A percentile compares a stretch with the other conserved stretches of the same genome.
phyloP scores from a whole-genome alignment of 2,329 filamentous ascomycete genomes.

The Onygenales sp. region DNA sequence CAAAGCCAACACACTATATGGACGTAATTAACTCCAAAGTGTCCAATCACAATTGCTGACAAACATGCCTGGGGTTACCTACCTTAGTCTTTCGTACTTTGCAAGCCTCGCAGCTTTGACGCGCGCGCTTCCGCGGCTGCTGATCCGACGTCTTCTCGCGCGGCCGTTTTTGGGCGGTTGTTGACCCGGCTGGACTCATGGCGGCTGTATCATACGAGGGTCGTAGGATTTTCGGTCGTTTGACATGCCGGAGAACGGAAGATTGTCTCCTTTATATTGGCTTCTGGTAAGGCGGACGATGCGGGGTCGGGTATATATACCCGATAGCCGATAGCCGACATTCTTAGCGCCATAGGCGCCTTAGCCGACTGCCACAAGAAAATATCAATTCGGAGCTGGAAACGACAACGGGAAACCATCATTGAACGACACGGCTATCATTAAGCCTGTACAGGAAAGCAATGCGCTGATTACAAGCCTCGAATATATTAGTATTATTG shows the following conservation, averaged over 20 bases:
- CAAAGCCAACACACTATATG: neutral
- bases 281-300: neutral
- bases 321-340: neutral
- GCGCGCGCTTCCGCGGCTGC: neutral
- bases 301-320: neutral
- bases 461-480: no score
- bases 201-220: neutral
- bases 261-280: neutral
- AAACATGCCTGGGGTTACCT: neutral
- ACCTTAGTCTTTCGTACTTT: neutral
- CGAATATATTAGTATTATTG: neutral
- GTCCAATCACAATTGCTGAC: no score
- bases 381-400: no score
- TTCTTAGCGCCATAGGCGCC: neutral
- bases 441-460: no score
- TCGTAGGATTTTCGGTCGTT: neutral
- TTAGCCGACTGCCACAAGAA: no score
- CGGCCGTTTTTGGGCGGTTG: neutral
- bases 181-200: neutral
- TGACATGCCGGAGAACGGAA: neutral
- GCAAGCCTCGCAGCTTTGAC: neutral
- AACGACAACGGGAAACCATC: no score
- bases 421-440: no score
- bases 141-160: neutral
- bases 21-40: neutral